These are phyloP conservation scores for Lactifluus subvellereus DNA, from an alignment of 768 basidiomycete species.

Conservation along the genomic window DNA sequence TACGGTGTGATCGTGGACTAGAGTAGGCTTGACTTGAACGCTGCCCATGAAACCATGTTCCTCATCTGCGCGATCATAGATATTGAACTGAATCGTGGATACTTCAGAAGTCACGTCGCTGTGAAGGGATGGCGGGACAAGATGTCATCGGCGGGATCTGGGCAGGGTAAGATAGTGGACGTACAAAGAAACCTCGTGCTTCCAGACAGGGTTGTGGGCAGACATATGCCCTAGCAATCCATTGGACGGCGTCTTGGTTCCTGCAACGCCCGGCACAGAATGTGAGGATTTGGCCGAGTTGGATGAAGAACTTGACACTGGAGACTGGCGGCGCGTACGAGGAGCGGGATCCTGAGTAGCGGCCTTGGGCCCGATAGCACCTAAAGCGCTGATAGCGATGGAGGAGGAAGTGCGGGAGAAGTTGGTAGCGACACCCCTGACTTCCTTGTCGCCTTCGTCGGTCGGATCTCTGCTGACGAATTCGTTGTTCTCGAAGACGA, in stretches of 20 bases:
- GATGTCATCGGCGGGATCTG: constrained; percentile 4
- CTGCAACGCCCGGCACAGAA: constrained; percentile 23
- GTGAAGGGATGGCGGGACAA: constrained; percentile 21
- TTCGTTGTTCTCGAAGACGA: constrained; percentile 98
- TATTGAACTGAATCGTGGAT: constrained; percentile 77
- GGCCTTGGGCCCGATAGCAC: constrained; percentile 50
- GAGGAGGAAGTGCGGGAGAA: constrained; percentile 54
- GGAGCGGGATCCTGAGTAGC: constrained; percentile 28
- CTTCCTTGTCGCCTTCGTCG: constrained; percentile 80
- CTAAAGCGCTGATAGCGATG: constrained; percentile 60
- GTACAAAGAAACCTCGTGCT: constrained; percentile 97
- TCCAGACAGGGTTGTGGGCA: constrained; percentile 94
- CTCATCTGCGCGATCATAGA: constrained; percentile 81
- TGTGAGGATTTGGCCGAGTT: constrained; percentile 23
- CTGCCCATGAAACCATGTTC: constrained; percentile 89
- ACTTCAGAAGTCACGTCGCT: constrained; percentile 93
- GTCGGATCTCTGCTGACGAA: constrained; percentile 91
- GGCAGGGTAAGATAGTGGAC: constrained; percentile 33
- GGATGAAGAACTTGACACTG: constrained; percentile 18
- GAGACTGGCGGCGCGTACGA: constrained; percentile 16
- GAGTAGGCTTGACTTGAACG: constrained; percentile 83
- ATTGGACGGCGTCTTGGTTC: constrained; percentile 29
- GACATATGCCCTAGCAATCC: constrained; percentile 53
- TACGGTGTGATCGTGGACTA: constrained; percentile 89
- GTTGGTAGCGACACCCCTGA: constrained; percentile 67